Conservation (phyloP, 108 stramenopile species). For the Schizochytrium sp. region DNA sequence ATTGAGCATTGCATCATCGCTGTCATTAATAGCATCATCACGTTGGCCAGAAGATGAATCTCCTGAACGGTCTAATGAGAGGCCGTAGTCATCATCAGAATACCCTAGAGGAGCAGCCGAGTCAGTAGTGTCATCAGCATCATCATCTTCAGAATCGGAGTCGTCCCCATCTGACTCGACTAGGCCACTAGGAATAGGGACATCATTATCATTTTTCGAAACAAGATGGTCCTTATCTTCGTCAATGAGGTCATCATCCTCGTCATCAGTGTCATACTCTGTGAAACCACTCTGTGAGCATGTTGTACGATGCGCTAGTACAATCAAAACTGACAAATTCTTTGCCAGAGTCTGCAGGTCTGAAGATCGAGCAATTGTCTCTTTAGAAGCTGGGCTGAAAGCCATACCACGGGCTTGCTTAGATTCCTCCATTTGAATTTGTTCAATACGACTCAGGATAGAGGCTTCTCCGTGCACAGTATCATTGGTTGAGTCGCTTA, state of each 20-base stretch:
- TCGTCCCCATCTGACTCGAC: not conserved
- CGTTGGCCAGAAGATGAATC: not conserved
- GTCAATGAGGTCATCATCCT: not conserved
- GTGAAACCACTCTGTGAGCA: constrained; percentile 21
- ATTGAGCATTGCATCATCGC: constrained; percentile 45
- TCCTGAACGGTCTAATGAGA: not conserved
- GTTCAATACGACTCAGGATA: not conserved
- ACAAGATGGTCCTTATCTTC: too few species aligned
- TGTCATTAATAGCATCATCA: not conserved
- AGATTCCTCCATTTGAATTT: not conserved
- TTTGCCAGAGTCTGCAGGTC: constrained; percentile 11
- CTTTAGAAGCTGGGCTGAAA: constrained; percentile 49
- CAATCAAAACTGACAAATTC: constrained; percentile 33
- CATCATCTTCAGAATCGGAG: not conserved
- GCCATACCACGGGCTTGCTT: constrained; percentile 22
- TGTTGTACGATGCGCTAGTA: constrained; percentile 41
- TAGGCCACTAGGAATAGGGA: not conserved
- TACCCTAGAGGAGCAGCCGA: not conserved
- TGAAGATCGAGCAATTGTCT: constrained; percentile 23
- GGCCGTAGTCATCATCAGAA: not conserved
- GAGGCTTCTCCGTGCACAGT: not conserved
- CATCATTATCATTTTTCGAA: not conserved
- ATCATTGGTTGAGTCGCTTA: not conserved
- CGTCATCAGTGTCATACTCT: not conserved
- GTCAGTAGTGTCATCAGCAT: not conserved